Percentiles rank a stretch among this genome's conserved stretches.
Evolutionary conservation across 2,329 filamentous ascomycete genomes (phyloP).

Genomic region (Ophiostoma quercus): DNA sequence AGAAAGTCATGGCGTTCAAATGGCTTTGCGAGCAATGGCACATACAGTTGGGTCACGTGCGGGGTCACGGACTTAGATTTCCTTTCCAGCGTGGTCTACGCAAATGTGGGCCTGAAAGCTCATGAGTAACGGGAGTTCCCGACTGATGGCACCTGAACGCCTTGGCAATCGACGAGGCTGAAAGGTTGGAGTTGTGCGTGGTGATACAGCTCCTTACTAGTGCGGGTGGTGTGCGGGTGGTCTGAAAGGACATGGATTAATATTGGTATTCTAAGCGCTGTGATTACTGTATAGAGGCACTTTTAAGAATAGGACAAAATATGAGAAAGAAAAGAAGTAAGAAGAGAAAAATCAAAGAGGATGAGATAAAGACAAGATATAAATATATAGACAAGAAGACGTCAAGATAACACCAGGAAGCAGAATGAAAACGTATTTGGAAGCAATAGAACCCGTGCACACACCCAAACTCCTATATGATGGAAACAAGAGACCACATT

Average conservation of each 20-base stretch:
- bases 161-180: conserved; percentile 3
- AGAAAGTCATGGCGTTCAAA: too few relatives aligned
- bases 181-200: background rate
- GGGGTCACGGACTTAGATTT: too few relatives aligned
- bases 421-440: background rate
- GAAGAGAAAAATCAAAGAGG: background rate
- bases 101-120: background rate
- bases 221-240: too few relatives aligned
- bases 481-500: conserved; percentile 15
- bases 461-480: conserved; percentile 25
- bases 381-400: too few relatives aligned
- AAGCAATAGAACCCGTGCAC: background rate
- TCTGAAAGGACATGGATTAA: background rate
- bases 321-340: background rate
- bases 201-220: background rate
- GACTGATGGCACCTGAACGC: background rate
- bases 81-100: background rate
- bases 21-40: too few relatives aligned
- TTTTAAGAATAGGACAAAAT: background rate
- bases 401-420: background rate
- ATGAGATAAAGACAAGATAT: background rate
- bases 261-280: background rate
- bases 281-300: background rate
- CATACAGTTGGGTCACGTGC: too few relatives aligned
- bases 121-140: background rate